Conservation (phyloP, 306 rosid species). For the Dalbergia cochinchinensis region DNA sequence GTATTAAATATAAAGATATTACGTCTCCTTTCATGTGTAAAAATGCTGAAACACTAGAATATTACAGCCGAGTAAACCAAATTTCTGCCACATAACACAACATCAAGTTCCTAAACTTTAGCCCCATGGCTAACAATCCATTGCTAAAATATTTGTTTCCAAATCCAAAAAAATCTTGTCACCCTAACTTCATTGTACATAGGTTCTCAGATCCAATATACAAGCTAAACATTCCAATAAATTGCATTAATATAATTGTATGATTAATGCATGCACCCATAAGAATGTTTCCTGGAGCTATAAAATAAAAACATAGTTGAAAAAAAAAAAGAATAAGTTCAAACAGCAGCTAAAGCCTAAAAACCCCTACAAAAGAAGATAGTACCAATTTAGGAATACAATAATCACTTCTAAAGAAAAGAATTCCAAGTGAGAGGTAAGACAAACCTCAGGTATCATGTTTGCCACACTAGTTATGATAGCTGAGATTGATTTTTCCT, state of each 20-base stretch:
- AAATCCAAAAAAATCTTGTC: neutral
- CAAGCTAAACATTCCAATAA: neutral
- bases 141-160: neutral
- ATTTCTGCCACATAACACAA: neutral
- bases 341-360: conserved; percentile 28
- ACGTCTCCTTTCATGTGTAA: neutral
- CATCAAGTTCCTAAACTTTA: neutral
- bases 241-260: neutral
- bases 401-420: conserved; percentile 22
- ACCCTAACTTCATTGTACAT: neutral
- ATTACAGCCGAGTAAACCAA: neutral
- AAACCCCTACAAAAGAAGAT: conserved; percentile 2
- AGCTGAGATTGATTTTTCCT: conserved; percentile 92
- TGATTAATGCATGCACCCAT: conserved; percentile 2
- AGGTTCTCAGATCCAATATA: neutral
- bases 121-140: neutral
- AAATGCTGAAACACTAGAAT: neutral
- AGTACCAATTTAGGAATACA: neutral
- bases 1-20: neutral
- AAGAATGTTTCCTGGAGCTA: conserved; percentile 34
- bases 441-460: conserved; percentile 95
- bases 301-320: conserved; percentile 17
- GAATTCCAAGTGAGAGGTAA: conserved; percentile 20
- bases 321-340: conserved; percentile 25
- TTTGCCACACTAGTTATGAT: conserved; percentile 76